phyloP scores from a whole-genome alignment of 2,329 filamentous ascomycete genomes.

The Pyrenophora teres region DNA sequence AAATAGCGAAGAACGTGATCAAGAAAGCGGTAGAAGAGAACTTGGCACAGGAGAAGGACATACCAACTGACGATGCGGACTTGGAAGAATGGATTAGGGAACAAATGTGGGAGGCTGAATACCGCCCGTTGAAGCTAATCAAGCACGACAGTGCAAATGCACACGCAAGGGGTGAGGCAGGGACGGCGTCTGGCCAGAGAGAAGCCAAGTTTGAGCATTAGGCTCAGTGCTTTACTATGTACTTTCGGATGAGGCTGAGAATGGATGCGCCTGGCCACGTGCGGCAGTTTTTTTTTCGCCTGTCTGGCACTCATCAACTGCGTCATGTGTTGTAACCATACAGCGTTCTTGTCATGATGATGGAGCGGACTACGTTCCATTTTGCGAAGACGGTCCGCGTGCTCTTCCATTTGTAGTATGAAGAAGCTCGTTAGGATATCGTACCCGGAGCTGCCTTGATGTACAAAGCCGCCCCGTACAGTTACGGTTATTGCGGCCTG shows the following conservation, averaged over 20 bases:
- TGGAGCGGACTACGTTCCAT: no score
- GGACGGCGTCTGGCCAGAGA: constrained; percentile 40
- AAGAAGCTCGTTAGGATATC: no score
- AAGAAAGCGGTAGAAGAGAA: constrained; percentile 71
- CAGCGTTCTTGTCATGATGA: no score
- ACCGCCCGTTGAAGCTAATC: constrained; percentile 66
- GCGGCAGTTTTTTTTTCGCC: background rate
- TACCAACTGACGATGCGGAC: constrained; percentile 62
- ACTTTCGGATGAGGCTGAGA: background rate
- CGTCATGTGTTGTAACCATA: no score
- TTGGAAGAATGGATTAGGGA: constrained; percentile 73
- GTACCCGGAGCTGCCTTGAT: no score
- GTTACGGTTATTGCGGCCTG: no score
- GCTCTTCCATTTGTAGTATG: no score
- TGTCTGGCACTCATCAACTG: background rate
- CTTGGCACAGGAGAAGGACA: constrained; percentile 66
- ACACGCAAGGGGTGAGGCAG: constrained; percentile 64
- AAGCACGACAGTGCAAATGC: constrained; percentile 57
- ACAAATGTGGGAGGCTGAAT: constrained; percentile 80
- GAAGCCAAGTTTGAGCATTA: constrained; percentile 19
- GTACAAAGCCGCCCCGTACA: no score
- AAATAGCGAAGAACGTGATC: constrained; percentile 78
- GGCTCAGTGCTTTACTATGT: background rate
- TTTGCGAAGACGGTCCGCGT: no score
- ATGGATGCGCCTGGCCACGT: background rate